Conservation (phyloP, 129 eudicot genomes). For the Ambrosia artemisiifolia region DNA sequence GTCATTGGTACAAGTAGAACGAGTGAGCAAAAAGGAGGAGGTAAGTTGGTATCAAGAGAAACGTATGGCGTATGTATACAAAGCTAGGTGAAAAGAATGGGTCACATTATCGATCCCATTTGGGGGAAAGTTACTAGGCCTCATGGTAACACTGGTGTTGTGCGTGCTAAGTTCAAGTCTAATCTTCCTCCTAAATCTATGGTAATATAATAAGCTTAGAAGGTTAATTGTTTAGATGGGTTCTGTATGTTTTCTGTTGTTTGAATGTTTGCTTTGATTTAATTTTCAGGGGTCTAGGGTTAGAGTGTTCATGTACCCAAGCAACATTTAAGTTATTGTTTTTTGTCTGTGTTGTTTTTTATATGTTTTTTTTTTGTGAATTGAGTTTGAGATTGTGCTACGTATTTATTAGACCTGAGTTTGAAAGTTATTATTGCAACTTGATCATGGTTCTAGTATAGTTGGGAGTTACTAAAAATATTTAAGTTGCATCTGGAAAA, state of each 20-base stretch:
- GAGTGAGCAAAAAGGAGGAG: conserved; percentile 89
- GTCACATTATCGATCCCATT: conserved; percentile 82
- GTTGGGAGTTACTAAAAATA: too few species aligned
- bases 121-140: conserved; percentile 97
- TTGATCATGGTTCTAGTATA: too few species aligned
- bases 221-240: background rate
- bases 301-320: conserved; percentile 77
- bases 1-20: conserved; percentile 80
- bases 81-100: conserved; percentile 73
- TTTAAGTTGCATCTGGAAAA: too few species aligned
- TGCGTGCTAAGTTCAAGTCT: conserved; percentile 89
- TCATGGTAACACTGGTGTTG: conserved; percentile 94
- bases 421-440: too few species aligned
- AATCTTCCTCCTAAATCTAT: conserved; percentile 96
- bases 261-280: too few species aligned
- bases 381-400: too few species aligned
- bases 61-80: conserved; percentile 78
- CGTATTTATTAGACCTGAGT: too few species aligned
- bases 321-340: conserved; percentile 77
- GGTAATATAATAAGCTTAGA: conserved; percentile 37
- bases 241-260: background rate
- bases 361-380: too few species aligned
- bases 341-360: too few species aligned
- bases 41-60: conserved; percentile 91
- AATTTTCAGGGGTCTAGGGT: conserved; percentile 62